Evolutionary conservation across 2,329 filamentous ascomycete species (phyloP).

Genomic region (Didymella lethalis): DNA sequence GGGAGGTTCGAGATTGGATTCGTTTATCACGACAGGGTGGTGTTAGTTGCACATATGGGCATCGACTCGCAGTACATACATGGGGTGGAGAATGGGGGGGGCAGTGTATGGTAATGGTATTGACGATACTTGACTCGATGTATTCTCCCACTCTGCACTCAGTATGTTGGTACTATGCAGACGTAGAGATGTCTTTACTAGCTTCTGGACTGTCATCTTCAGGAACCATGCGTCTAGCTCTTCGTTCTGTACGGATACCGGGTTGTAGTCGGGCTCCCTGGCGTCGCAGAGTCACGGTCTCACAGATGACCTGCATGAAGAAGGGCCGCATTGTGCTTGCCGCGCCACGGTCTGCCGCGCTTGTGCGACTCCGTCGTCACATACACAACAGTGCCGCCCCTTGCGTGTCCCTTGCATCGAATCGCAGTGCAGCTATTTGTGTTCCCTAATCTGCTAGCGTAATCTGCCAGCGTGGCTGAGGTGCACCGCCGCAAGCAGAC

Average conservation of each 20-base stretch:
- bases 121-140: background rate
- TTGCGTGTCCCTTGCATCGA: conserved; percentile 4
- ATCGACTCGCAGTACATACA: conserved; percentile 7
- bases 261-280: background rate
- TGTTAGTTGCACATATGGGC: background rate
- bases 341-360: background rate
- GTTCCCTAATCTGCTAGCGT: background rate
- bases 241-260: too few relatives aligned
- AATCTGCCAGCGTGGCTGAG: background rate
- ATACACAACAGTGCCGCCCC: background rate
- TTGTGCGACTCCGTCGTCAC: background rate
- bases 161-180: too few relatives aligned
- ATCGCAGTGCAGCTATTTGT: background rate
- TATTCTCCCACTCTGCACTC: too few relatives aligned
- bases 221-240: too few relatives aligned
- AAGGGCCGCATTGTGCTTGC: too few relatives aligned
- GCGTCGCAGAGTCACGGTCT: background rate
- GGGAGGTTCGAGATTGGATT: background rate
- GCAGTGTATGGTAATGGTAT: background rate
- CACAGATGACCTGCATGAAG: too few relatives aligned
- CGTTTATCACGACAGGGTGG: background rate
- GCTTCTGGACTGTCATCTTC: too few relatives aligned
- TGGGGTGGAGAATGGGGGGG: background rate
- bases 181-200: too few relatives aligned
- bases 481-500: background rate